These are phyloP conservation scores for Silene noctiflora DNA, from an alignment of 179 eudicot genomes.

Conservation along the genomic window DNA sequence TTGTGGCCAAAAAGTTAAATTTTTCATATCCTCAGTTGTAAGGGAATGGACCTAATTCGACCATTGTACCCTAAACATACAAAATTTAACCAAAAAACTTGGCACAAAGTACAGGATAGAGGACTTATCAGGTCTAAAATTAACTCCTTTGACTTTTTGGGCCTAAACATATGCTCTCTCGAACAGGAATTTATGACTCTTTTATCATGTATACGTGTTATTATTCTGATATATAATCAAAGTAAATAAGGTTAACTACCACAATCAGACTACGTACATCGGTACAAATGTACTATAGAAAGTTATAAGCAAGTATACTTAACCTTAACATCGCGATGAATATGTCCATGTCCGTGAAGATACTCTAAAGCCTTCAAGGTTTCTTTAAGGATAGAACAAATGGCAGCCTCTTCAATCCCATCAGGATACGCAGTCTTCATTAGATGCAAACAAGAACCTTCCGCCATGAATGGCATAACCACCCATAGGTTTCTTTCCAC, in stretches of 20 bases:
- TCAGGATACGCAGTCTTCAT: conserved; percentile 93
- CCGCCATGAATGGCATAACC: conserved; percentile 97
- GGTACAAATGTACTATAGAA: not conserved
- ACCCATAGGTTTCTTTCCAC: conserved; percentile 91
- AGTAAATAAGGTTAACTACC: too few species aligned
- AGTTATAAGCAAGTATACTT: not conserved
- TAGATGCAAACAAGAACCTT: conserved; percentile 92
- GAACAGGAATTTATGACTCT: not conserved
- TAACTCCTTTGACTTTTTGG: not conserved
- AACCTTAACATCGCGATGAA: conserved; percentile 98
- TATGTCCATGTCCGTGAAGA: conserved; percentile 93
- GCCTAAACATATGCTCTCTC: not conserved
- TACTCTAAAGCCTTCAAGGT: conserved; percentile 89
- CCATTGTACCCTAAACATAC: not conserved
- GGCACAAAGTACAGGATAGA: not conserved
- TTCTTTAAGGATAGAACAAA: conserved; percentile 78
- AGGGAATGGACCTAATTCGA: not conserved
- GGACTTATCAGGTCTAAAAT: too few species aligned
- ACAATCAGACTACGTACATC: too few species aligned
- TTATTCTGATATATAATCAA: too few species aligned
- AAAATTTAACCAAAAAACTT: not conserved
- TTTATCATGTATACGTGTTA: not conserved
- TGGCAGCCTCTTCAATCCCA: conserved; percentile 91
- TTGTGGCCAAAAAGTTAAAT: not conserved
- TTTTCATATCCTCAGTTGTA: not conserved